Evolutionary conservation across 768 basidiomycete species (phyloP).

Genomic region (Wakefieldia striispora): DNA sequence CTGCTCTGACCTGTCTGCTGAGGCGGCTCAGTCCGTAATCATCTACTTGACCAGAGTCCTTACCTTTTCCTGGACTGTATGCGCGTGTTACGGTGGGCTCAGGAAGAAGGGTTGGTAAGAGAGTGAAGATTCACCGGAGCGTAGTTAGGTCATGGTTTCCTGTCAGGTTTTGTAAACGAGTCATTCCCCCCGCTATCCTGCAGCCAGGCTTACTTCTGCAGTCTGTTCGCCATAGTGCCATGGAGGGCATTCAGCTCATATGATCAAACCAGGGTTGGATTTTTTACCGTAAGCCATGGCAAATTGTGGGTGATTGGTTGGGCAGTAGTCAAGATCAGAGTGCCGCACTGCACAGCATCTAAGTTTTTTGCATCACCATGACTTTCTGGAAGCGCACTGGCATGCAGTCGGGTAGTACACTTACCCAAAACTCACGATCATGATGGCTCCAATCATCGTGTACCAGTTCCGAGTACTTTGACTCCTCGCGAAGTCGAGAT

Average conservation of each 20-base stretch:
- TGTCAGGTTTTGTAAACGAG: conserved; percentile 1
- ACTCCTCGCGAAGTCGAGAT: too few relatives aligned
- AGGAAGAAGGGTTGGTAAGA: neutral
- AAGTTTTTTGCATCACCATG: too few relatives aligned
- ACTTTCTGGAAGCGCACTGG: too few relatives aligned
- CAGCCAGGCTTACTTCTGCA: conserved; percentile 11
- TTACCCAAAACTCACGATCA: too few relatives aligned
- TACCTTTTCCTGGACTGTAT: conserved; percentile 16
- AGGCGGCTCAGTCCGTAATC: neutral
- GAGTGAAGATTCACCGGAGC: conserved; percentile 11
- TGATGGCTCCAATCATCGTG: too few relatives aligned
- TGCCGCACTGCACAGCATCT: too few relatives aligned
- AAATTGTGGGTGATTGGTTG: too few relatives aligned
- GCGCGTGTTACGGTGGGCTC: neutral
- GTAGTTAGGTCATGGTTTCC: conserved; percentile 8
- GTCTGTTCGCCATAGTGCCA: conserved; percentile 6
- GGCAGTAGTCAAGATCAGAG: too few relatives aligned
- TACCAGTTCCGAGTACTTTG: too few relatives aligned
- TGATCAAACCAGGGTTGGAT: neutral
- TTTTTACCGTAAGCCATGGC: conserved; percentile 22
- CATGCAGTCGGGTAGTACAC: too few relatives aligned
- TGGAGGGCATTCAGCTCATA: conserved; percentile 5
- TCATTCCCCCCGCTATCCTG: neutral
- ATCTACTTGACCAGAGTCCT: neutral
- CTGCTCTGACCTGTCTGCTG: conserved; percentile 16